phyloP scores from a whole-genome alignment of 2,329 filamentous ascomycete genomes.

The Claviceps cyperi region DNA sequence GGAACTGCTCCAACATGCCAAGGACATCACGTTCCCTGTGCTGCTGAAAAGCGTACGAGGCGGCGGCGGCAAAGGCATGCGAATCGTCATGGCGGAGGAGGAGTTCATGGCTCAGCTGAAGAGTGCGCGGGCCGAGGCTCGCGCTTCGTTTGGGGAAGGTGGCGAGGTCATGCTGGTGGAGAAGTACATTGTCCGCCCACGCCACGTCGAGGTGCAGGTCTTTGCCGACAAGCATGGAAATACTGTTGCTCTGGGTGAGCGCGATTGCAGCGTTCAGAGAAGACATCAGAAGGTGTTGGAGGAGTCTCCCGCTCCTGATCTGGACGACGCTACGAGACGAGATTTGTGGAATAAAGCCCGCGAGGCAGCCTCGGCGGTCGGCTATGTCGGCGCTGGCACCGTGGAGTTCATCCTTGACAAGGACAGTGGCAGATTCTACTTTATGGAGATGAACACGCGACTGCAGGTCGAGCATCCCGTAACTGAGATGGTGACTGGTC shows the following conservation, averaged over 20 bases:
- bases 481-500: slow-evolving; percentile 54
- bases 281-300: slow-evolving; percentile 86
- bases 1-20: slow-evolving; percentile 52
- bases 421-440: slow-evolving; percentile 66
- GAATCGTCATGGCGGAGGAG: slow-evolving; percentile 52
- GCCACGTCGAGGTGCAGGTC: slow-evolving; percentile 82
- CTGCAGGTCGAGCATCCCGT: slow-evolving; percentile 96
- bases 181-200: slow-evolving; percentile 62
- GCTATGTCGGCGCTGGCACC: slow-evolving; percentile 81
- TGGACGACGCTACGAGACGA: slow-evolving; percentile 41
- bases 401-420: slow-evolving; percentile 87
- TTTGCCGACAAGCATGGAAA: slow-evolving; percentile 72
- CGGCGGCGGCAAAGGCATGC: slow-evolving; percentile 74
- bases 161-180: slow-evolving; percentile 73
- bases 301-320: slow-evolving; percentile 66
- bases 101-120: slow-evolving; percentile 59
- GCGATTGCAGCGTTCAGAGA: slow-evolving; percentile 78
- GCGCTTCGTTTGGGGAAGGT: slow-evolving; percentile 67
- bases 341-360: slow-evolving; percentile 53
- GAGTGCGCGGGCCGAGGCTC: slow-evolving; percentile 61
- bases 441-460: slow-evolving; percentile 74
- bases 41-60: slow-evolving; percentile 69
- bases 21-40: slow-evolving; percentile 53
- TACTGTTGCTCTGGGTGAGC: slow-evolving; percentile 71
- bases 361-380: slow-evolving; percentile 56